Conservation (phyloP, 2,329 filamentous ascomycete genomes). For the Fusarium camptoceras region DNA sequence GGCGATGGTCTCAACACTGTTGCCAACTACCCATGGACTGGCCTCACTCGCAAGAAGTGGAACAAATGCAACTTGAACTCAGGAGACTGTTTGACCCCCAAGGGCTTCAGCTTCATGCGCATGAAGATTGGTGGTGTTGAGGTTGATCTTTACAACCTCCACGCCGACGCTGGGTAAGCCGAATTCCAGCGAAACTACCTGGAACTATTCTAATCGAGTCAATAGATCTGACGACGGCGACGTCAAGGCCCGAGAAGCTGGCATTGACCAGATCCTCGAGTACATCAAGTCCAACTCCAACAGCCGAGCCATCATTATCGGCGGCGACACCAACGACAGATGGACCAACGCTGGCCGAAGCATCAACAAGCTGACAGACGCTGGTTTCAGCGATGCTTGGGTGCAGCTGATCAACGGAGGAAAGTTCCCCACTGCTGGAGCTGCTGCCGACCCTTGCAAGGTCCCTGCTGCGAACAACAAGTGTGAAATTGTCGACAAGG, state of each 20-base stretch:
- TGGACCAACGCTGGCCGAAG: conserved; percentile 63
- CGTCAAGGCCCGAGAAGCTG: conserved; percentile 65
- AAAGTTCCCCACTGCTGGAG: conserved; percentile 57
- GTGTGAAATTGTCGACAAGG: conserved; percentile 77
- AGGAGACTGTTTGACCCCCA: conserved; percentile 74
- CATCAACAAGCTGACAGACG: conserved; percentile 62
- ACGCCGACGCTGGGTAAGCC: conserved; percentile 68
- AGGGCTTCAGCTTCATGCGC: conserved; percentile 77
- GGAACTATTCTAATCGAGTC: not conserved
- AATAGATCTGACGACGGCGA: conserved; percentile 62
- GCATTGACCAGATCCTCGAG: conserved; percentile 68
- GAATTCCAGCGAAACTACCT: fast-evolving
- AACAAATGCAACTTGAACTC: conserved; percentile 66
- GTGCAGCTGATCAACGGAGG: conserved; percentile 65
- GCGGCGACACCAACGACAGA: conserved; percentile 74
- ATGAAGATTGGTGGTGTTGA: conserved; percentile 65
- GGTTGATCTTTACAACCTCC: conserved; percentile 74
- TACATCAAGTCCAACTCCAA: conserved; percentile 67
- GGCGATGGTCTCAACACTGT: conserved; percentile 74
- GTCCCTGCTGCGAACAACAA: conserved; percentile 65
- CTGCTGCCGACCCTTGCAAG: conserved; percentile 58
- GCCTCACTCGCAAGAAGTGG: conserved; percentile 69
- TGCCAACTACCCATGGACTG: conserved; percentile 66
- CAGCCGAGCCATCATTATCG: conserved; percentile 72
- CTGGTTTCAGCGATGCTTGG: conserved; percentile 69